phyloP scores from a whole-genome alignment of 768 basidiomycete genomes.

The Chalciporus sphaerocephalus region DNA sequence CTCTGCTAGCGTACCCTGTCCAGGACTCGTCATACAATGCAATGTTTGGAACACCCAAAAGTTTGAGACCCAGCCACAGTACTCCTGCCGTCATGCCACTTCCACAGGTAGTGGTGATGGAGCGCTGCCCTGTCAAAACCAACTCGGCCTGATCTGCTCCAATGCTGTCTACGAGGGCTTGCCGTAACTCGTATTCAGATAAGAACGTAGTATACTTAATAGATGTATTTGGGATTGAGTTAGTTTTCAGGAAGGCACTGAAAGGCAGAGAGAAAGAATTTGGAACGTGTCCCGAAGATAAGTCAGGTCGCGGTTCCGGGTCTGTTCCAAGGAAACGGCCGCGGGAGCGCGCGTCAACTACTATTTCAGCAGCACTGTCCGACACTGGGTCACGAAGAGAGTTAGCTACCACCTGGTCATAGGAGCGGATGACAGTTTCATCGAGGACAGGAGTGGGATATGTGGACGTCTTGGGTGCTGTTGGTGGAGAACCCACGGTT shows the following conservation, averaged over 20 bases:
- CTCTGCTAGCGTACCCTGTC: conserved; percentile 85
- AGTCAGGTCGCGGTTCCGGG: conserved; percentile 84
- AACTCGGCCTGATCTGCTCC: conserved; percentile 52
- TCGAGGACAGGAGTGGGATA: conserved; percentile 58
- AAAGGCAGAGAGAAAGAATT: conserved; percentile 84
- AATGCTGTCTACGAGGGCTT: conserved; percentile 58
- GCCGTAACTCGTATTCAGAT: conserved; percentile 51
- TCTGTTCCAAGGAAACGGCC: conserved; percentile 77
- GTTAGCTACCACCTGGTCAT: conserved; percentile 78
- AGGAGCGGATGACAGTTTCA: conserved; percentile 48
- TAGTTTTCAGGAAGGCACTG: conserved; percentile 57
- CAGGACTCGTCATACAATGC: conserved; percentile 98
- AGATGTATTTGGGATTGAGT: conserved; percentile 31
- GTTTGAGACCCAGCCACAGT: conserved; percentile 86
- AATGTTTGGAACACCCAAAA: conserved; percentile 56
- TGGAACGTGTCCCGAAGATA: conserved; percentile 92
- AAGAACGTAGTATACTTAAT: conserved; percentile 57
- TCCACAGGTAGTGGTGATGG: conserved; percentile 78
- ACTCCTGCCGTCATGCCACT: conserved; percentile 98
- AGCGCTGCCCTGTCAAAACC: conserved; percentile 55
- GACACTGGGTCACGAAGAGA: conserved; percentile 43
- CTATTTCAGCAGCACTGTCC: conserved; percentile 52
- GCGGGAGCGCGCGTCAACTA: conserved; percentile 84
- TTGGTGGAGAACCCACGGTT: conserved; percentile 37
- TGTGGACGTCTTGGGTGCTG: conserved; percentile 21